Evolutionary conservation across 768 basidiomycete species (phyloP), one percentile per base, ranked within the genome.

Genomic region (Pilatotrama ljubarskyi): DNA sequence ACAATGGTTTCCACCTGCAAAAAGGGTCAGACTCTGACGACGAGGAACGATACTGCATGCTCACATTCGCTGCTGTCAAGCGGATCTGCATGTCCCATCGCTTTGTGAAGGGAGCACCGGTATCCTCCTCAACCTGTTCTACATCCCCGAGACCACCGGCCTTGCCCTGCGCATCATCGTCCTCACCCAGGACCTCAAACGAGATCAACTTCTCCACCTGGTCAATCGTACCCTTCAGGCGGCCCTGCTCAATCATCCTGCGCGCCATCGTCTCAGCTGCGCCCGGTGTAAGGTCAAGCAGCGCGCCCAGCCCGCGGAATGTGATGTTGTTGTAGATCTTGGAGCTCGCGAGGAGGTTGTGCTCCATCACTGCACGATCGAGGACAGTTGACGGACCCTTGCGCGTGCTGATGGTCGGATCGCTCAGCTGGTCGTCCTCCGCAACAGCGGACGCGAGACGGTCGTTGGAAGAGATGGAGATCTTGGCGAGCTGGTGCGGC

Each of bases 291-390:
- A 98, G 77, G 70, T 94, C 92, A 47, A 99, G 80, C 15, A 98
- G 77, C 1, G 90, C 85, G 20, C 97, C 97, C 10, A 98, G 76
- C n/a, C 96, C 97, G 25, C 83, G 78, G 75, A 98, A 98, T 25
- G 93, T 92, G 76, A 99, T 97, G 68, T 98, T 98, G 72, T 93
- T 94, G 73, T 98, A 99, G 51, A 98, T 94, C 68, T 95, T 93
- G 3, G 95, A 96, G 73, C 94, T 95, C 4, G 95, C 94, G 62
- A 98, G 84, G 10, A 99, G 81, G 73, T 99, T 99, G 76, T 99
- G 97, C 72, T 99, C 97, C 89, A 98, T 93, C 46, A 99, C 95
- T 6, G 97, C 97, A 46, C 95, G 85, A 72, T 98, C 97, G 42
- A 99, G 82, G 18, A 99, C 95, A 10, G 95, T 98, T 6, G 93